Base-by-base conservation (phyloP, 441 rosid genomes). In the Bocquillonia castaneifolia region DNA sequence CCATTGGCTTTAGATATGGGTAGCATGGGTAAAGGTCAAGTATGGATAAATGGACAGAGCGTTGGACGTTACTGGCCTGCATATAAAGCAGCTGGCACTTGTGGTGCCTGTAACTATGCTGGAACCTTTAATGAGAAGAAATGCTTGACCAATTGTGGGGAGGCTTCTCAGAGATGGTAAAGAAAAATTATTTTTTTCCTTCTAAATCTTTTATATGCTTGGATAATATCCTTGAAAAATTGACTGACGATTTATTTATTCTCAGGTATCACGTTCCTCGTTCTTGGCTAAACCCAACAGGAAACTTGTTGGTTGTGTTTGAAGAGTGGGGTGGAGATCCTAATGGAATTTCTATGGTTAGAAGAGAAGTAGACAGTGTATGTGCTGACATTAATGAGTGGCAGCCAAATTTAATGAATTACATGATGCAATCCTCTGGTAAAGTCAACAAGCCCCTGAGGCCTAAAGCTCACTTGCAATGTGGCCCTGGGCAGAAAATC, bases 301-400 rank as follows among this genome's bases (percentile, higher is more conserved):
- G 89, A 60, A 94, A 94, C 79, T 79, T 94, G 71, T 66, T 94
- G 80, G 97, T 94, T 66, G 93, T 91, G 66, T 92, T 91, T 60
- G 99, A 94, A 76, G 99, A 94, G 79, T 91, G 90, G 94, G 99
- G 99, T 51, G 97, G 99, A 64, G 89, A 94, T 44, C 99, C 99
- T 0, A 91, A 88, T 37, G 92, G 91, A 14, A 90, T 94, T 72
- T 78, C 89, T 25, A 67, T 94, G 78, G 98, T 92, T 23, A 84
- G 93, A 73, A 78, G 98, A 71, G 93, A 87, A 66, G 83, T 90
- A 32, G 97, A 87, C 71, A 92, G 83, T 22, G 88, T 92, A 6
- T 92, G 99, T 60, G 89, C 96, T 60, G 92, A 90, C 74, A 86
- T 92, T 72, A 75, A 88, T 0, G 99, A 94, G 79, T 92, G 96